Conservation (phyloP, 164 flowering plant genomes). For the Macadamia tetraphylla region DNA sequence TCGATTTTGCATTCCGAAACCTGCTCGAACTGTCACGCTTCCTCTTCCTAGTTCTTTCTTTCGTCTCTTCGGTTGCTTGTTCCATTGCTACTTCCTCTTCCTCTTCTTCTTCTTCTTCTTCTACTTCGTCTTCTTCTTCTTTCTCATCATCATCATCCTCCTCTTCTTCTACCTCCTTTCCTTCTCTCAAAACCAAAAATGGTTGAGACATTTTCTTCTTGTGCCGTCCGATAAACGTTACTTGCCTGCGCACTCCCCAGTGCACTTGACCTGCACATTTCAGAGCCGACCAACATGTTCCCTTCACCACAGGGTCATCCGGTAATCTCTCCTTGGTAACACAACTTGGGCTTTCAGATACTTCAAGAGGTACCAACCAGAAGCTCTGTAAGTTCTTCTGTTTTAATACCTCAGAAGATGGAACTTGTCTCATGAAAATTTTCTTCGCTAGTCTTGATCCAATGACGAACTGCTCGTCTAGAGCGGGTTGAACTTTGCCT, state of each 20-base stretch:
- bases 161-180: neutral
- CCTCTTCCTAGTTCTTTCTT: slow-evolving; percentile 24
- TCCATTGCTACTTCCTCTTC: neutral
- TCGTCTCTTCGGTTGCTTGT: slow-evolving; percentile 2
- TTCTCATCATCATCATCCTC: neutral
- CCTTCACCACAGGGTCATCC: slow-evolving; percentile 17
- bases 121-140: neutral
- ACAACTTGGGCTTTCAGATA: neutral
- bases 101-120: slow-evolving; percentile 1
- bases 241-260: slow-evolving; percentile 57
- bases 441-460: slow-evolving; percentile 32
- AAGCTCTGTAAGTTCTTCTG: slow-evolving; percentile 33
- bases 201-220: slow-evolving; percentile 4
- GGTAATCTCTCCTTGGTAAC: neutral
- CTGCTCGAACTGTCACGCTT: slow-evolving; percentile 9
- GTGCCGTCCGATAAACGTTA: slow-evolving; percentile 34
- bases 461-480: slow-evolving; percentile 65
- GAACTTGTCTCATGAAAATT: slow-evolving; percentile 37
- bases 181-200: slow-evolving; percentile 1
- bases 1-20: slow-evolving; percentile 8
- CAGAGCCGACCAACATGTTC: slow-evolving; percentile 25
- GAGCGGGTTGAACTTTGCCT: slow-evolving; percentile 30
- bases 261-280: slow-evolving; percentile 32
- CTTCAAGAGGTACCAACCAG: slow-evolving; percentile 36
- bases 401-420: slow-evolving; percentile 31